Evolutionary conservation across 495 filamentous ascomycete genomes (phyloP), one percentile per base, ranked within the genome.

Genomic region (Aspergillus baeticus): DNA sequence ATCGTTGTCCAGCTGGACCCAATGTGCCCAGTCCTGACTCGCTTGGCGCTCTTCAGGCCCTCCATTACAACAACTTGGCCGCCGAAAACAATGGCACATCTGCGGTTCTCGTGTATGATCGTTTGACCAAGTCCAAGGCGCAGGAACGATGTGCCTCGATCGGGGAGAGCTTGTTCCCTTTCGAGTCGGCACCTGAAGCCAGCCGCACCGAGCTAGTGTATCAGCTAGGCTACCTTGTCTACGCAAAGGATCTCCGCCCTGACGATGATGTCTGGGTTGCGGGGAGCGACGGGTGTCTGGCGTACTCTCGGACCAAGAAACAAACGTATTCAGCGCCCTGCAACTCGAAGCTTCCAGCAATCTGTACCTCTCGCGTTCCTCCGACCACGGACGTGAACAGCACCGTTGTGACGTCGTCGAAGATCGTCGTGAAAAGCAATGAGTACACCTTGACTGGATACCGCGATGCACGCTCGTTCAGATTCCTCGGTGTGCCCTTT

Each of bases 391-490:
- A 70, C 34, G 31, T 55, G 6, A 53, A 69, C 34, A 37, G 61
- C 8, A 44, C 37, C 2, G 57, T 47, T 11, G 61, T 60, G 10
- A 51, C 59, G 10, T 59, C 57, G 15, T 67, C 68, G 18, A 69
- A 66, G n/a, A 67, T 80, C 39, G 65, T 59, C 1, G 71, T 75
- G 47, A 56, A 67, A 10, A 59, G 53, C 8, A 26, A 63, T 2
- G 51, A 38, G 10, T 68, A 66, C 47, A 62, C 33, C n/a, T 1
- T 71, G 41, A 65, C 64, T 1, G 80, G 80, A 5, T 79, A 72
- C 55, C 70, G 78, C n/a, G 77, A 83, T 63, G 68, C 76, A 31
- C 77, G 76, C 41, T 80, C 77, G 10, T 82, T 81, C 63, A 75
- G 77, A 4, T 84, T 84, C 57, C 63, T 77, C 3, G 79, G 79